These are phyloP conservation scores for Pilasporangium apinafurcum DNA, from an alignment of 352 stramenopile genomes.

Conservation along the genomic window DNA sequence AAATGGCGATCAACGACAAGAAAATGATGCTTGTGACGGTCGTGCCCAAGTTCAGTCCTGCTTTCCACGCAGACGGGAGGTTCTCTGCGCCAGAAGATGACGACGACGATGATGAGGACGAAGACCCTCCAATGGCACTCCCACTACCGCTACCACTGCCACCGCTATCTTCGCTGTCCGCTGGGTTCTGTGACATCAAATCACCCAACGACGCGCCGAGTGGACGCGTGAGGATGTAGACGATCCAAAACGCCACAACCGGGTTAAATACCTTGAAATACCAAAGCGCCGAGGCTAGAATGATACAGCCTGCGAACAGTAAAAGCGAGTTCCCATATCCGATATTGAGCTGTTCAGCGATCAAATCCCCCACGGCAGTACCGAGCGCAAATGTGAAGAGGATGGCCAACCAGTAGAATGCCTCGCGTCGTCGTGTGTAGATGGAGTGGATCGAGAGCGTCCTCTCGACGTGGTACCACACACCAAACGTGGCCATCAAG, in stretches of 20 bases:
- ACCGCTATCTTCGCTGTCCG: constrained; percentile 2
- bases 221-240: constrained; percentile 17
- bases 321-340: constrained; percentile 18
- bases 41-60: constrained; percentile 14
- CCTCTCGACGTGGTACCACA: constrained; percentile 9
- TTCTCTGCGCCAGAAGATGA: not conserved
- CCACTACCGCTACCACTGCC: not conserved
- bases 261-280: constrained; percentile 13
- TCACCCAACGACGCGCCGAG: constrained; percentile 17
- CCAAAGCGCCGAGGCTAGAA: constrained; percentile 8
- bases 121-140: not conserved
- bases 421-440: constrained; percentile 8
- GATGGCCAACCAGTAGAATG: constrained; percentile 17
- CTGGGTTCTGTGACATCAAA: constrained; percentile 18
- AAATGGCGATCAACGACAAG: constrained; percentile 7
- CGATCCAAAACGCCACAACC: constrained; percentile 14
- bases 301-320: constrained; percentile 14
- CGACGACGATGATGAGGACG: not conserved
- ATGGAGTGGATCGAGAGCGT: constrained; percentile 13
- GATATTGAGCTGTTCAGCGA: constrained; percentile 14
- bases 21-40: constrained; percentile 18
- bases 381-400: constrained; percentile 17
- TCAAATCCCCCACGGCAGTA: constrained; percentile 12
- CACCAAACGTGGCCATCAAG: constrained; percentile 6
- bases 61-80: constrained; percentile 13